Base-by-base conservation (phyloP, 331 rosid species). In the Pyracantha coccinea region DNA sequence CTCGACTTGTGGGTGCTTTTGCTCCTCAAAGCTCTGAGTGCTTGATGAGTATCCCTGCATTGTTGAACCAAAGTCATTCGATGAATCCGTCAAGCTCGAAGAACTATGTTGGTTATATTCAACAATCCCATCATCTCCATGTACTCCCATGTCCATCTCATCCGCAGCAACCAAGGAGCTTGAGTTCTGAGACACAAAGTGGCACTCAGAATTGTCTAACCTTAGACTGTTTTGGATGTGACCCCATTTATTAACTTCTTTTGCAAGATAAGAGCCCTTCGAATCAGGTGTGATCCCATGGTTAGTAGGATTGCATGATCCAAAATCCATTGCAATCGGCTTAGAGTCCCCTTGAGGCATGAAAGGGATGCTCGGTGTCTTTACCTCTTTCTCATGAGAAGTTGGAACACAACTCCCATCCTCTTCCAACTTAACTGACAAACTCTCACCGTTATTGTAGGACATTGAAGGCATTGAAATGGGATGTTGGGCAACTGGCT, bases 41-140 rank as follows among this genome's bases (percentile, higher is more conserved):
- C 95, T 78, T 28, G 96, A 90, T 14, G 96, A 88, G 77, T 90
- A 82, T 9, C 82, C 90, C 64, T 75, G 87, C 66, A 71, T 58
- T 60, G 76, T 69, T 54, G 89, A 86, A 75, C 75, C 79, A 10
- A 82, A 88, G 71, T 75, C 81, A 75, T 63, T 80, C 3, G 96
- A 86, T n/a, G 97, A 89, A 83, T 84, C 86, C 1, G 92, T 84
- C 89, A 81, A 63, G 82, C 88, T 85, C 23, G 92, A 90, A 82
- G 79, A 74, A 78, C 78, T 14, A 38, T 38, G 44, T 53, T 73
- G 89, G 84, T 77, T 80, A 72, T 66, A 85, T 73, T 90, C 91
- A 61, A 63, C 77, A 76, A 75, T 79, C 45, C 75, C 89, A 44
- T 75, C 75, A 1, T 78, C 84, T 10, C 78, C 74, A 38, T 89